Evolutionary conservation across 176 grass and related monocot genomes (phyloP).

Genomic region (Oryza glumipatula): DNA sequence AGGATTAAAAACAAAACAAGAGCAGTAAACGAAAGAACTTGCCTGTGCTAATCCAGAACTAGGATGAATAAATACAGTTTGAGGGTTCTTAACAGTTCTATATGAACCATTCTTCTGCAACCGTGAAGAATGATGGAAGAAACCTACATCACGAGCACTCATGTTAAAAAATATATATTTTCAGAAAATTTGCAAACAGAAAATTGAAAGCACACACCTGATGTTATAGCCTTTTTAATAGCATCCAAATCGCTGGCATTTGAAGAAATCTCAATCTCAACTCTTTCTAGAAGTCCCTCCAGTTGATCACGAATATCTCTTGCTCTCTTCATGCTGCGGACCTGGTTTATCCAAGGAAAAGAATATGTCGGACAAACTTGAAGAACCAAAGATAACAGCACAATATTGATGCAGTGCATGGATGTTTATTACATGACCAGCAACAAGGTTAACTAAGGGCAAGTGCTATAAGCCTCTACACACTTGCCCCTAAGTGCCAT

Average conservation of each 20-base stretch:
- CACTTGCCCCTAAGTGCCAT: too few species aligned
- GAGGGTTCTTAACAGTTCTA: constrained; percentile 84
- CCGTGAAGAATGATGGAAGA: constrained; percentile 92
- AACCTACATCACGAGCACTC: constrained; percentile 53
- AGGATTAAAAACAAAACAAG: constrained; percentile 6
- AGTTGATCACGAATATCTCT: constrained; percentile 93
- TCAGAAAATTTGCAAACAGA: not conserved
- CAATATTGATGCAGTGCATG: not conserved
- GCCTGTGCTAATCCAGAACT: constrained; percentile 92
- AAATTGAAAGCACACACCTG: constrained; percentile 54
- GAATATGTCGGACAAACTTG: constrained; percentile 33
- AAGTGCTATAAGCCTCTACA: too few species aligned
- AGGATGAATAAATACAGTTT: constrained; percentile 87
- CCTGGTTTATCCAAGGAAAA: constrained; percentile 48
- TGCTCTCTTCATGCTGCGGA: constrained; percentile 91
- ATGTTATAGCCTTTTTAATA: constrained; percentile 87
- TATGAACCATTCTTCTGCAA: constrained; percentile 93
- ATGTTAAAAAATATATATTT: constrained; percentile 12
- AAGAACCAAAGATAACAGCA: not conserved
- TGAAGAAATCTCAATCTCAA: constrained; percentile 90
- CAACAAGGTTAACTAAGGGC: not conserved
- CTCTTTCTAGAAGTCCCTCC: constrained; percentile 89
- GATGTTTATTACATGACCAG: not conserved
- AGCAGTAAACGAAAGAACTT: constrained; percentile 27
- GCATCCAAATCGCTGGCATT: constrained; percentile 74